Evolutionary conservation across 1,284 basidiomycete genomes (phyloP).

Genomic region (Leccinum brunneo-olivaceum): DNA sequence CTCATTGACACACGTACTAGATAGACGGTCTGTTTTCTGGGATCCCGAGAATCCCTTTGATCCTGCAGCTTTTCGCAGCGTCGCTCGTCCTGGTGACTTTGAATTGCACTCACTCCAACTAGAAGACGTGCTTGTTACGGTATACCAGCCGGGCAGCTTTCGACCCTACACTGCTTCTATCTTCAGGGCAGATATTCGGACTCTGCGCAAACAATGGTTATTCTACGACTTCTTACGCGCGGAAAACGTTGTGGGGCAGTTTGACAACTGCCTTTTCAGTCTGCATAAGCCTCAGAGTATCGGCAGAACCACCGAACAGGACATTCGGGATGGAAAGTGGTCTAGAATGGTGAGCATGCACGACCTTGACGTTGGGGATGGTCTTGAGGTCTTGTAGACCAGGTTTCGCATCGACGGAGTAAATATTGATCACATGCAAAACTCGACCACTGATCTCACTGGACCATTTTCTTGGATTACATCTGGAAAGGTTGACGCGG

Average conservation of each 20-base stretch:
- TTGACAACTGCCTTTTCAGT: conserved; percentile 97
- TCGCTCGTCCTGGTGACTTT: conserved; percentile 78
- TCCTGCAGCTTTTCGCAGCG: conserved; percentile 77
- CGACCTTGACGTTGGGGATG: not conserved
- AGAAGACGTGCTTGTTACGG: conserved; percentile 90
- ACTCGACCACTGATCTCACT: conserved; percentile 64
- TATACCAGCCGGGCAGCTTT: conserved; percentile 91
- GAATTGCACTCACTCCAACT: conserved; percentile 85
- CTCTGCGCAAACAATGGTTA: conserved; percentile 89
- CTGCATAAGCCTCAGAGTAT: conserved; percentile 96
- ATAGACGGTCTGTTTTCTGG: conserved; percentile 86
- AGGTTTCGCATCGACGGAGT: conserved; percentile 96
- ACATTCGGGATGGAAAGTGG: conserved; percentile 77
- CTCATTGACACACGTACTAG: conserved; percentile 35
- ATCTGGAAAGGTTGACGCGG: conserved; percentile 93
- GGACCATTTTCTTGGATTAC: conserved; percentile 97
- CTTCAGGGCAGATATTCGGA: conserved; percentile 86
- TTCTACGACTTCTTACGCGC: conserved; percentile 92
- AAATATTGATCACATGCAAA: conserved; percentile 93
- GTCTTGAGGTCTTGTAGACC: conserved; percentile 46
- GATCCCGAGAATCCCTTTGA: conserved; percentile 74
- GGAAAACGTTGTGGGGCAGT: conserved; percentile 93
- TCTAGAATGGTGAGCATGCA: conserved; percentile 74
- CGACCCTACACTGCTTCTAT: conserved; percentile 93
- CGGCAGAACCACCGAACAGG: conserved; percentile 80